These are phyloP conservation scores for Tricholoma furcatifolium DNA, from an alignment of 768 basidiomycete genomes.

Conservation along the genomic window DNA sequence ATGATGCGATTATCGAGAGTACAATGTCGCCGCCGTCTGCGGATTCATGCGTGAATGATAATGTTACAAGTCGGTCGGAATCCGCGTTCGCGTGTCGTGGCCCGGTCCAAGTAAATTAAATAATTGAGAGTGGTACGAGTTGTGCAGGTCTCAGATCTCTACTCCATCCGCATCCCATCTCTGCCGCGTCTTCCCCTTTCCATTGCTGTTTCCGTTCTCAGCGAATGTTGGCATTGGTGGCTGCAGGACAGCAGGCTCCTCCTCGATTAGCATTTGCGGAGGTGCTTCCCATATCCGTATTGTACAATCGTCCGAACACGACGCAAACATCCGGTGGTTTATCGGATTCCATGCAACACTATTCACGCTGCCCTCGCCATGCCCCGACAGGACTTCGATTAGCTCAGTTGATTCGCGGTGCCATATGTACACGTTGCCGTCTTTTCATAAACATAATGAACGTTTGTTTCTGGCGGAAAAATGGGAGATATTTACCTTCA, in stretches of 20 bases:
- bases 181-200: slow-evolving; percentile 63
- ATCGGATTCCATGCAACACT: slow-evolving; percentile 95
- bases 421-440: slow-evolving; percentile 95
- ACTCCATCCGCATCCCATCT: slow-evolving; percentile 35
- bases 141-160: slow-evolving; percentile 11
- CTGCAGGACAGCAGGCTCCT: slow-evolving; percentile 8
- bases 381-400: slow-evolving; percentile 87
- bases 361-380: slow-evolving; percentile 89
- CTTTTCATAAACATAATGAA: slow-evolving; percentile 39
- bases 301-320: slow-evolving; percentile 90
- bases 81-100: slow-evolving; percentile 1
- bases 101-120: not conserved
- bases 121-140: not conserved
- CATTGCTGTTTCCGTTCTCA: slow-evolving; percentile 59
- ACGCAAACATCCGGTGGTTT: slow-evolving; percentile 91
- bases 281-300: slow-evolving; percentile 87
- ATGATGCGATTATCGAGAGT: slow-evolving; percentile 14
- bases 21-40: not conserved
- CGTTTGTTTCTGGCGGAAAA: slow-evolving; percentile 7
- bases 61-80: slow-evolving; percentile 4
- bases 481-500: slow-evolving; percentile 64
- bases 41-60: not conserved
- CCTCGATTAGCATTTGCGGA: slow-evolving; percentile 22
- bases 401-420: slow-evolving; percentile 81
- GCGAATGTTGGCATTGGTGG: slow-evolving; percentile 20